Base-by-base conservation (phyloP, 2,329 filamentous ascomycete species). In the Nigrograna mackinnonii region DNA sequence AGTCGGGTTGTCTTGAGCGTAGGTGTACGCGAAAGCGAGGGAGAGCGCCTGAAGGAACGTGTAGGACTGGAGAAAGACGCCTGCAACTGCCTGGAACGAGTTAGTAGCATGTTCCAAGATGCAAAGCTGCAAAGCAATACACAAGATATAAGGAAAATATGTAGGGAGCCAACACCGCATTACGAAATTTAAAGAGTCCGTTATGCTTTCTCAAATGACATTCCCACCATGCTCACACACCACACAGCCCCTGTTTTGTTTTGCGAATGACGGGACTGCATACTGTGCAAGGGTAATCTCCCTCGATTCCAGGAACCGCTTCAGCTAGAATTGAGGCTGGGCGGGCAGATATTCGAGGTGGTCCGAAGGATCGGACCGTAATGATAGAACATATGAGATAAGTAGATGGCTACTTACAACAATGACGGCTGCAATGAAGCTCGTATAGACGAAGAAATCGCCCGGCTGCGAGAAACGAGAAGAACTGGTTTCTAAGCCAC, bases 11-110 rank as follows among this genome's bases (percentile, higher is more conserved):
- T 96, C 91, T 68, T 96, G 91, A 2, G 85, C 84, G 52, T 84
- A 88, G 5, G 91, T 96, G 66, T 96, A 96, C 37, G 81, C 77
- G 62, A 96, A 79, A 30, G 91, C 89, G 46, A 96, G 75, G 39
- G 87, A 84, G 40, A 99, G 78, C 11, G 87, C 62, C 39, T 67
- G 54, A 38, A 77, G 64, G 50, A 86, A 83, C 35, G 78, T 71
- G 43, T 68, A 65, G 33, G 73, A 71, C 38, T 76, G 73, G 20
- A 85, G 70, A 40, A 82, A 60, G 45, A 75, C 56, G 47, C 77
- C 75, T 58, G 80, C 79, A 39, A 82, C 59, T 39, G 71, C 63
- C 80, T 84, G 44, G 41, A 57, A 59, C 50, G 56, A 55, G 57
- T 66, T 55, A 66, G 66, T 56, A 59, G 42, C 5, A 40, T 28